Conservation (phyloP, 768 basidiomycete species). For the Tulasnella sp. region DNA sequence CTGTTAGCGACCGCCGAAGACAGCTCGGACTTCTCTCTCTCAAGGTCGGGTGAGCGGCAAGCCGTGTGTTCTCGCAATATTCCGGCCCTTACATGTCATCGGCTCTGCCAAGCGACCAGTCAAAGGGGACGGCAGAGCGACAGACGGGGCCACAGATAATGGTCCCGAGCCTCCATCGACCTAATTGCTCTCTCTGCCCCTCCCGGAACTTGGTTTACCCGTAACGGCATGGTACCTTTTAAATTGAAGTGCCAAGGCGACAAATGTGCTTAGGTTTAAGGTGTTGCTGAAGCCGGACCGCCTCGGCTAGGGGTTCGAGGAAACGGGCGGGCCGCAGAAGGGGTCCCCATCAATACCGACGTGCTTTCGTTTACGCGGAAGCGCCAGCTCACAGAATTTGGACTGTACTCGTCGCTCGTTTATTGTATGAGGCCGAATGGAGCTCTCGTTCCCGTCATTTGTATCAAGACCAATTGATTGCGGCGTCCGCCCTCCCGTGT, state of each 20-base stretch:
- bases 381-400: not conserved
- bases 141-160: not conserved
- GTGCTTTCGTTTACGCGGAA: not conserved
- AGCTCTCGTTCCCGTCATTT: not conserved
- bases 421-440: not conserved
- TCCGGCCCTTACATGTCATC: not conserved
- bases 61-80: not conserved
- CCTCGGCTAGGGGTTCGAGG: not conserved
- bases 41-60: not conserved
- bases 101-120: not conserved
- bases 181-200: not conserved
- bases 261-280: not conserved
- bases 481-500: not conserved
- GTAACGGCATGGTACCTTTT: not conserved
- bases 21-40: not conserved
- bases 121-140: not conserved
- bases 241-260: not conserved
- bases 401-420: not conserved
- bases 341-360: not conserved
- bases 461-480: not conserved
- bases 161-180: not conserved
- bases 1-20: not conserved
- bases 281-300: not conserved
- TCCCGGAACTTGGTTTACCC: not conserved
- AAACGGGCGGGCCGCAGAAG: not conserved